Evolutionary conservation across 2,329 filamentous ascomycete species (phyloP), one percentile per base, ranked within the genome.

Genomic region (Colletotrichum tabaci): DNA sequence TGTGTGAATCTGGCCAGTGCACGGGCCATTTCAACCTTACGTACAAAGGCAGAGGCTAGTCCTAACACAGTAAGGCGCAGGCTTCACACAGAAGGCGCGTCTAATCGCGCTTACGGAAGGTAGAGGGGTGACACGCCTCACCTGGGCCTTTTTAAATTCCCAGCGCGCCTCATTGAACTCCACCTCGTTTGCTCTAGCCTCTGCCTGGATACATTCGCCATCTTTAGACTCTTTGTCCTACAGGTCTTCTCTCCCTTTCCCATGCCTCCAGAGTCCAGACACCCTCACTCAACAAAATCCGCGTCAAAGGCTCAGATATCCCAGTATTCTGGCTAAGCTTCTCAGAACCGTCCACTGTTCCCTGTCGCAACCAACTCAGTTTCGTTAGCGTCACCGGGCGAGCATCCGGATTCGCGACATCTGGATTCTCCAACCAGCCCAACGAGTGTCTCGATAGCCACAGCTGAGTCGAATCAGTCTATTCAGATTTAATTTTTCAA

Each of bases 1-100:
- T 74, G 72, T 74, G 73, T 73, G 73, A 73, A 73, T 74, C 73
- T 74, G 73, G 73, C 72, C 73, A 74, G 71, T 74, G 73, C 73
- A 74, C 73, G 67, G 73, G 52, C 73, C 73, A 74, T 1, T 16
- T 26, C 9, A 10, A 42, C 58, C 65, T 69, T 72, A 69, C 69
- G 65, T 61, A 68, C 65, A 52, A 65, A 58, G 47, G 58, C 21
- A 10, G 8, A 0, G 10, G 23, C 69, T 64, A 69, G 18, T 21
- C 65, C 46, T 3, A 18, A 69, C 60, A 4, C 16, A 26, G 69
- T 15, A 69, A 72, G 53, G 60, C 35, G 40, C 23, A 18, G 63
- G 58, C 52, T 55, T 30, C 46, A 53, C 63, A 40, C 30, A 44
- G 47, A 38, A 61, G 53, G 65, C 65, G 69, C 66, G 65, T 64